Percentiles rank a stretch among this genome's conserved stretches.
Evolutionary conservation across 2,329 filamentous ascomycete species (phyloP).

Genomic region (Colletotrichum sp.): DNA sequence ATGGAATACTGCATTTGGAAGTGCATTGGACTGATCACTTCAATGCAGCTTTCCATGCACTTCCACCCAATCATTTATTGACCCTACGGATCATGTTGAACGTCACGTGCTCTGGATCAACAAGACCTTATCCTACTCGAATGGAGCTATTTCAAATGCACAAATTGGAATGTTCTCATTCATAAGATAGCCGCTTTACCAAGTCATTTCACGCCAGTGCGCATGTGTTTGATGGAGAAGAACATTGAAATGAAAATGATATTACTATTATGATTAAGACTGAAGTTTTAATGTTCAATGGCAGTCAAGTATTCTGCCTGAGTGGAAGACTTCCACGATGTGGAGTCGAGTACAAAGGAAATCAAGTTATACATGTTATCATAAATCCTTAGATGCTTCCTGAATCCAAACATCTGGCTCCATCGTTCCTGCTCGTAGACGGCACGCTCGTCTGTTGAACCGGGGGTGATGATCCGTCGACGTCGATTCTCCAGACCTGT

Average conservation of each 20-base stretch:
- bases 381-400: neutral
- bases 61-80: too few species aligned
- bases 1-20: too few species aligned
- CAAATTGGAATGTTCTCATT: too few species aligned
- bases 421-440: constrained; percentile 1
- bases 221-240: rapidly evolving
- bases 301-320: neutral
- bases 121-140: too few species aligned
- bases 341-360: neutral
- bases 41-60: too few species aligned
- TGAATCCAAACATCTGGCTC: constrained; percentile 15
- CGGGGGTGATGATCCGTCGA: neutral
- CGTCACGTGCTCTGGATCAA: too few species aligned
- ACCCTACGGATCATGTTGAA: too few species aligned
- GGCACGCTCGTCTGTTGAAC: neutral
- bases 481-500: constrained; percentile 26
- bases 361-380: neutral
- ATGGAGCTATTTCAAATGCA: too few species aligned
- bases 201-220: too few species aligned
- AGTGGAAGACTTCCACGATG: neutral
- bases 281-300: neutral
- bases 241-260: neutral
- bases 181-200: too few species aligned
- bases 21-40: too few species aligned
- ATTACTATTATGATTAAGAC: neutral